Percentiles rank a stretch among this genome's conserved stretches.
Evolutionary conservation across 768 basidiomycete genomes (phyloP).

Genomic region (Agaricus subrufescens): DNA sequence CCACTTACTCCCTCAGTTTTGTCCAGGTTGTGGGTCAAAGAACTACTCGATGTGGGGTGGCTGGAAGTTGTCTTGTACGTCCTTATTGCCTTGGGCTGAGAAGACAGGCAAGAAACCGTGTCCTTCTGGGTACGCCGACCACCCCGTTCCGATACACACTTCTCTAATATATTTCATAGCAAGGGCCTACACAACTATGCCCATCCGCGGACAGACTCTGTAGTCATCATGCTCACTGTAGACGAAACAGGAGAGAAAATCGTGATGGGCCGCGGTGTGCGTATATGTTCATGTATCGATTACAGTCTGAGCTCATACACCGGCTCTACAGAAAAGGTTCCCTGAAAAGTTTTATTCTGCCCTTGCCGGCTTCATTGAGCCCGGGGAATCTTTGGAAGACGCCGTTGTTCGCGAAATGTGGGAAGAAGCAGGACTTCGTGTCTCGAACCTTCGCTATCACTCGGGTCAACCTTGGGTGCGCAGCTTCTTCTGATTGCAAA

Average conservation of each 20-base stretch:
- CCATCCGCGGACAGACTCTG: constrained; percentile 80
- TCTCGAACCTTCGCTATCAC: constrained; percentile 81
- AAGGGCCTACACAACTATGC: constrained; percentile 85
- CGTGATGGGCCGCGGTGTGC: constrained; percentile 80
- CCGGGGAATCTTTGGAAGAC: constrained; percentile 92
- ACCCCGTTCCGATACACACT: not conserved
- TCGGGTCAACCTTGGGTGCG: constrained; percentile 84
- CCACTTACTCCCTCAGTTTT: constrained; percentile 52
- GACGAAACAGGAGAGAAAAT: constrained; percentile 79
- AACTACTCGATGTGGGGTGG: constrained; percentile 90
- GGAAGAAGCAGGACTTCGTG: constrained; percentile 93
- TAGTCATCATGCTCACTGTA: constrained; percentile 87
- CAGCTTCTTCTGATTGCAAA: not conserved
- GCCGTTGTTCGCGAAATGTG: constrained; percentile 89
- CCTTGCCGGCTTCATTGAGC: constrained; percentile 91
- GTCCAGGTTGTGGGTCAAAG: constrained; percentile 79
- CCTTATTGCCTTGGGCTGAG: constrained; percentile 71
- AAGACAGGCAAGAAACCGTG: constrained; percentile 62
- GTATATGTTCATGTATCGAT: constrained; percentile 19
- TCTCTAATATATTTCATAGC: constrained; percentile 30
- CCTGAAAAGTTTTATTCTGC: constrained; percentile 79
- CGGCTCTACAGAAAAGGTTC: constrained; percentile 50
- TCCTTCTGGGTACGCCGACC: constrained; percentile 53
- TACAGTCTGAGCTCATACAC: not conserved
- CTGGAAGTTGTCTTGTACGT: constrained; percentile 86